A percentile compares a stretch with the other conserved stretches of the same genome.
These are phyloP conservation scores for Hypseocharis bilobata DNA, from an alignment of 441 rosid species.

Conservation along the genomic window DNA sequence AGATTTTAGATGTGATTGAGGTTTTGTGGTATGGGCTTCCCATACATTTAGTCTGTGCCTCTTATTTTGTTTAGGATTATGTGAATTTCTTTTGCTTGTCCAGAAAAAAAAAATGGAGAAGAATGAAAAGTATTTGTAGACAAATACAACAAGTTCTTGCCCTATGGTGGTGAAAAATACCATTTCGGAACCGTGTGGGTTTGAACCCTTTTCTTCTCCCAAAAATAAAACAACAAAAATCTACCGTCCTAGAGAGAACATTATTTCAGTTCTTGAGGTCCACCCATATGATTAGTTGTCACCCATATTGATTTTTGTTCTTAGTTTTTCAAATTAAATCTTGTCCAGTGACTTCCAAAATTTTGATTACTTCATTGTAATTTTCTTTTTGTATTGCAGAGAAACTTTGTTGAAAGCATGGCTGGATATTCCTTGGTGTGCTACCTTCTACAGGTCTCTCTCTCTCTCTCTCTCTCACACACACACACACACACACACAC, in stretches of 20 bases:
- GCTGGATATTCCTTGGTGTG: constrained; percentile 97
- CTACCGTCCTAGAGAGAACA: not conserved
- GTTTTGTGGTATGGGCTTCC: too few relatives aligned
- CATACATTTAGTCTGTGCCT: too few relatives aligned
- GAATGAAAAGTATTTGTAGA: too few relatives aligned
- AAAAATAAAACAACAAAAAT: too few relatives aligned
- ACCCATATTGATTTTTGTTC: not conserved
- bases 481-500: not conserved
- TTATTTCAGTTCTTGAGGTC: not conserved
- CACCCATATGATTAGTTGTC: not conserved
- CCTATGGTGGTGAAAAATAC: not conserved
- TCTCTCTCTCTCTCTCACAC: constrained; percentile 6
- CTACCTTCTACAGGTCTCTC: constrained; percentile 80
- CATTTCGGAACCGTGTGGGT: not conserved
- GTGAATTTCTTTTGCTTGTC: not conserved
- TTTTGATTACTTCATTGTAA: constrained; percentile 6
- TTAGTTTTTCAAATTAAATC: not conserved
- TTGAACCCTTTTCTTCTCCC: too few relatives aligned
- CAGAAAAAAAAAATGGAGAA: not conserved
- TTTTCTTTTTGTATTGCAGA: constrained; percentile 55
- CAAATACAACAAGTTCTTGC: not conserved
- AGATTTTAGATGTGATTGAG: too few relatives aligned
- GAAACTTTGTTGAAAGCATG: constrained; percentile 97
- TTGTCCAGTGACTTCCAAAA: not conserved
- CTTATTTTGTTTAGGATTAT: not conserved